phyloP scores from a whole-genome alignment of 176 grass and related monocot species.

The Zoysia pacifica region DNA sequence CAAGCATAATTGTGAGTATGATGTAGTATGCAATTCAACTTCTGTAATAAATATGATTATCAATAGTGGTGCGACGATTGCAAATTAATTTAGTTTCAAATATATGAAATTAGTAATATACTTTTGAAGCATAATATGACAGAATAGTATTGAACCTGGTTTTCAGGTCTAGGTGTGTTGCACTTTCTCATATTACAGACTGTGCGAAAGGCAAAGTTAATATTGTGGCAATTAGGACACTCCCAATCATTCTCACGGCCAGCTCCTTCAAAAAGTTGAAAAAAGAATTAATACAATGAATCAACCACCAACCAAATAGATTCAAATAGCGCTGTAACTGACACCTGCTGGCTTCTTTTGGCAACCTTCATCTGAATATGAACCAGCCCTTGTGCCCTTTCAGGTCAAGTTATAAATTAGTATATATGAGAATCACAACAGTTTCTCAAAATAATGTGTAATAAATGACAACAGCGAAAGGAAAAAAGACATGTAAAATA shows the following conservation, averaged over 20 bases:
- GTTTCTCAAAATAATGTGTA: not conserved
- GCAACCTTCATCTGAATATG: slow-evolving; percentile 71
- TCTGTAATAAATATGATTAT: not conserved
- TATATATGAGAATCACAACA: not conserved
- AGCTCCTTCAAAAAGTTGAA: slow-evolving; percentile 50
- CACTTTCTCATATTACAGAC: slow-evolving; percentile 92
- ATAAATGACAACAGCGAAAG: no score
- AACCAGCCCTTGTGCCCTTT: slow-evolving; percentile 55
- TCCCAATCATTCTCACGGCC: slow-evolving; percentile 84
- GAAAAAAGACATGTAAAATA: no score
- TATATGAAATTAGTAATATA: not conserved
- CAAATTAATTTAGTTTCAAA: not conserved
- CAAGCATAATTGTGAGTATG: not conserved
- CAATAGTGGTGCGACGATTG: not conserved
- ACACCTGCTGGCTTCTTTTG: slow-evolving; percentile 79
- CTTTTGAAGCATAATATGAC: not conserved
- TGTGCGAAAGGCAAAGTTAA: slow-evolving; percentile 75
- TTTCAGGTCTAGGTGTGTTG: slow-evolving; percentile 80
- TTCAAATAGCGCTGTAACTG: not conserved
- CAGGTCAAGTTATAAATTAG: slow-evolving; percentile 33
- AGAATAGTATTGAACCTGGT: slow-evolving; percentile 46
- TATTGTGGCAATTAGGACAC: slow-evolving; percentile 78
- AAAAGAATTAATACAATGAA: not conserved
- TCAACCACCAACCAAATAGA: not conserved
- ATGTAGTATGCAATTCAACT: not conserved